Base-by-base conservation (phyloP, 1,284 basidiomycete species). In the Stereum hirsutum region DNA sequence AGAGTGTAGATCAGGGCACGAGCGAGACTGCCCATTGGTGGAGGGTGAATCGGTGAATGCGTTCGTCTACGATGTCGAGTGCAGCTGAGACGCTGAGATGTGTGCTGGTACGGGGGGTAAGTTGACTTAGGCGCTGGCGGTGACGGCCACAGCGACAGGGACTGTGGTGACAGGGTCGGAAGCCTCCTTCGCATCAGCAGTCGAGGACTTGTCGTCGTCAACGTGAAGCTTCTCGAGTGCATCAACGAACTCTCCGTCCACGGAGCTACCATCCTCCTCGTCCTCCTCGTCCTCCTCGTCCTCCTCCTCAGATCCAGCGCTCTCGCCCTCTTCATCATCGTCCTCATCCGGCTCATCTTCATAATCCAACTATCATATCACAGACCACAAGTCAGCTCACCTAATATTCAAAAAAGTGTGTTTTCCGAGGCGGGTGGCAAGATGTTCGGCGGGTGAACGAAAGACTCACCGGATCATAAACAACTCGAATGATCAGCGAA, bases 391-490 rank as follows among this genome's bases (percentile, higher is more conserved):
- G 28, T 20, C 41, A 19, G 17, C 11, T 14, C 14, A 24, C 8
- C n/a, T 14, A 8, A 19, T 23, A 24, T 23, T 17, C 23, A 42
- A 11, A 24, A 21, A 26, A 25, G 6, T 39, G 20, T 12, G n/a
- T n/a, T n/a, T 27, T 44, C 5, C 14, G 15, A 20, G 8, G 34
- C 14, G 30, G 27, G 35, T 20, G 17, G 17, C 41, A 45, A 26
- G 23, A 27, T 8, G 20, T 5, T 26, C 36, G 12, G 44, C 6
- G 36, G 6, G 39, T 36, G 42, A 39, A n/a, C n/a, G n/a, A 19
- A 23, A 43, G 34, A 75, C 89, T 58, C 56, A 98, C 93, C 42
- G 93, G 93, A 65, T 99, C 95, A 60, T 87, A 98, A 41, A 99
- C 79, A 31, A 99, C 89, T 46, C 95, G 71, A 44, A 99, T 92